phyloP scores from a whole-genome alignment of 1,284 basidiomycete genomes.

The Trichosporon faecale region DNA sequence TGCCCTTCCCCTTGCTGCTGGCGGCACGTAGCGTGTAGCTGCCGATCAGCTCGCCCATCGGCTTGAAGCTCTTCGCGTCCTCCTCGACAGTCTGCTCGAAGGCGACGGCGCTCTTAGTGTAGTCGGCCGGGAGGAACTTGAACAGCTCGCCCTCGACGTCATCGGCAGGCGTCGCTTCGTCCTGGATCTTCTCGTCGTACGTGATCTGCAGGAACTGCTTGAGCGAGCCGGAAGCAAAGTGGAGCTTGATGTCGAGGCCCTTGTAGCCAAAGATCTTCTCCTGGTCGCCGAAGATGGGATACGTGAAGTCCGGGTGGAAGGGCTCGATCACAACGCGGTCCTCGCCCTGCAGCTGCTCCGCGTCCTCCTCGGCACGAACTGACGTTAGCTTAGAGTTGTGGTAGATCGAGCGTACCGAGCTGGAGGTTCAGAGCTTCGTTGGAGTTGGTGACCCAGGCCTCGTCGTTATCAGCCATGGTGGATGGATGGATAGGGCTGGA shows the following conservation, averaged over 20 bases:
- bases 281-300: constrained; percentile 93
- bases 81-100: constrained; percentile 69
- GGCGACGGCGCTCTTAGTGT: constrained; percentile 62
- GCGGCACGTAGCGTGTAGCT: constrained; percentile 62
- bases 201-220: constrained; percentile 69
- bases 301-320: constrained; percentile 81
- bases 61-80: constrained; percentile 71
- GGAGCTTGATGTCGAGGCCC: constrained; percentile 75
- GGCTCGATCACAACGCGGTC: constrained; percentile 60
- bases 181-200: constrained; percentile 65
- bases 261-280: constrained; percentile 96
- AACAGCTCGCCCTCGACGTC: constrained; percentile 76
- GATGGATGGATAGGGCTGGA: constrained; percentile 13
- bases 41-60: constrained; percentile 70
- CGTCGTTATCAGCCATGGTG: constrained; percentile 36
- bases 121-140: constrained; percentile 76
- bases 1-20: constrained; percentile 58
- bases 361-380: constrained; percentile 63
- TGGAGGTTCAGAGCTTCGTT: constrained; percentile 71
- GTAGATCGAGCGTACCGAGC: constrained; percentile 58
- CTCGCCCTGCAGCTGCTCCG: constrained; percentile 58
- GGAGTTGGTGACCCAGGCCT: constrained; percentile 58
- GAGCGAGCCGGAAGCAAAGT: constrained; percentile 83
- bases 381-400: neutral
- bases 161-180: constrained; percentile 72